Conservation (phyloP, 495 filamentous ascomycete genomes). For the Jackrogersella multiformis region DNA sequence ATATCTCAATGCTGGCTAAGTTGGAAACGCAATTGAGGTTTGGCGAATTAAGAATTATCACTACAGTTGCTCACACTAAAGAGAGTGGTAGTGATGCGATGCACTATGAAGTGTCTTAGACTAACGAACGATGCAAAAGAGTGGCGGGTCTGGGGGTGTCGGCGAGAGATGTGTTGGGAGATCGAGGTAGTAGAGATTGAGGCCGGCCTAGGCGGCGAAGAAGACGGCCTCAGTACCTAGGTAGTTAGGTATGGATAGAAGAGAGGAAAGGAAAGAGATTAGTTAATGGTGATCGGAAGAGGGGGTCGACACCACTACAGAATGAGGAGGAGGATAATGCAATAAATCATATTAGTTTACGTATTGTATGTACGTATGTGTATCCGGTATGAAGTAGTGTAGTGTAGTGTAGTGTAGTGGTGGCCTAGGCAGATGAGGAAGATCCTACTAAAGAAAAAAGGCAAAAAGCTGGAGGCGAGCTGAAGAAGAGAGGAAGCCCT, state of each 20-base stretch:
- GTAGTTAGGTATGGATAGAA: background rate
- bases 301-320: no score
- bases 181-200: conserved; percentile 1
- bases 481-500: conserved; percentile 7
- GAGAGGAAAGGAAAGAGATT: conserved; percentile 15
- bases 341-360: conserved; percentile 35
- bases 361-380: background rate
- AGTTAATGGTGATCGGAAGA: background rate
- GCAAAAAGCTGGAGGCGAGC: conserved; percentile 9
- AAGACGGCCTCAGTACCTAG: background rate
- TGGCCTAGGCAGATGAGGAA: conserved; percentile 7
- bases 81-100: conserved; percentile 16
- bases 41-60: conserved; percentile 35
- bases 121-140: conserved; percentile 20
- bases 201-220: conserved; percentile 1
- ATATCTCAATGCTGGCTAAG: background rate
- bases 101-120: background rate
- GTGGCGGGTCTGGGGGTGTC: background rate
- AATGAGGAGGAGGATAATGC: conserved; percentile 3
- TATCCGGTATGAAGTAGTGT: background rate
- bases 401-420: background rate
- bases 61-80: conserved; percentile 26
- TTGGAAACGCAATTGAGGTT: background rate
- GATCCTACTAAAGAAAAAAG: conserved; percentile 20
- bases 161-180: background rate